Evolutionary conservation across 2,329 filamentous ascomycete species (phyloP), one percentile per base, ranked within the genome.

Genomic region (Penicillium sp.): DNA sequence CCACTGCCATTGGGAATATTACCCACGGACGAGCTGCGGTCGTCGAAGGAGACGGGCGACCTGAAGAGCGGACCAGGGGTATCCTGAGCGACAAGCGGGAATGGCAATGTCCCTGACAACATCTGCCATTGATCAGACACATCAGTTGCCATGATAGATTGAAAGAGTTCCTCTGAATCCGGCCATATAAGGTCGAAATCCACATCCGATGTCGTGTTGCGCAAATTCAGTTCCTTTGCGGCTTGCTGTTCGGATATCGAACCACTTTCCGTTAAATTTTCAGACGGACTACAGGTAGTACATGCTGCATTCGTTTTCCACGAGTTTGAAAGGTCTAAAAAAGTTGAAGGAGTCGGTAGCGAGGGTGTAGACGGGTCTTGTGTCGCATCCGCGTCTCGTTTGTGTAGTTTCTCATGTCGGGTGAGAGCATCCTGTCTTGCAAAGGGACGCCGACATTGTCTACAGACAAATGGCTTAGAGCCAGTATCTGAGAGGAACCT

Each of bases 181-280:
- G 71, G 72, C 72, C 72, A 74, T 39, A 73, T 67, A 18, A 74
- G 54, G 11, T 67, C 61, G 42, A 71, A 73, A 47, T 73, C 69
- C 5, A 70, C 48, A 27, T 71, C 68, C 4, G 59, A 53, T 1
- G 57, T 49, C 24, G 54, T 48, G 50, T 62, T 52, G 4, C 66
- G 57, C 46, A 65, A 49, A 3, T 46, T 51, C 5, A 52, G 33
- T 39, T 58, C 48, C 18, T 61, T 55, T 4, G 45, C 53, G 2
- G 54, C 39, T 27, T 60, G 56, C 9, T 56, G 35, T 32, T 60
- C 56, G 9, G 57, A 56, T 61, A 60, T 66, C 13, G 58, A 52
- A 8, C 58, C 59, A 46, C 46, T 59, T 5, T 58, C 52, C 6
- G 53, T 53, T 26, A 56, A 50, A 2, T 52, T 54, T 13, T 60